Evolutionary conservation across 192 early-diverging fungal species (phyloP), one percentile per base, ranked within the genome.

Genomic region (Fimicolochytrium jonesii): DNA sequence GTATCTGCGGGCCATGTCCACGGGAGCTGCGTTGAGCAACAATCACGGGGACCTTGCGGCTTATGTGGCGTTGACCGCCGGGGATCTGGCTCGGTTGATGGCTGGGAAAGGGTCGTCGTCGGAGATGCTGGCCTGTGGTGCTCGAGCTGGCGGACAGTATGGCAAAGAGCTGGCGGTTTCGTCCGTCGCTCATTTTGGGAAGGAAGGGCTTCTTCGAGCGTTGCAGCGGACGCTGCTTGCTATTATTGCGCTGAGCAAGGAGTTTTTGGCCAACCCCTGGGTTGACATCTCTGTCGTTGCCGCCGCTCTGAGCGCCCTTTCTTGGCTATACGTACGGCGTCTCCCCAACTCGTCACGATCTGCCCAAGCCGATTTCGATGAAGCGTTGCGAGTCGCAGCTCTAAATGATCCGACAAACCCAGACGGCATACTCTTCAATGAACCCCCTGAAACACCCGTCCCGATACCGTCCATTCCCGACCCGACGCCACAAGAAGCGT

Each of bases 261-360:
- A 64, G 13, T 17, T 20, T 13, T 32, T 64, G 11, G 26, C 51
- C 9, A 53, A 55, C 11, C 62, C 62, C n/a, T 64, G 62, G 62
- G 62, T 64, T 4, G 62, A 64, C 30, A 17, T 64, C 44, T 51
- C 49, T 6, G 23, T 64, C 1, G 6, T 61, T 13, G 20, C 47
- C 10, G 62, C 47, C 4, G 42, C 62, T 3, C 20, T 64, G 17
- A 50, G 37, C 1, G 43, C 52, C 20, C 15, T 64, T 13, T 64
- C 62, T 4, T 64, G 52, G 51, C 23, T 42, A 15, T 64, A 64
- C 39, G n/a, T 59, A 18, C 57, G 57, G 10, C 37, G 57, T 5
- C 7, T 46, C 22, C 39, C 22, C 6, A 9, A 44, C 2, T 33
- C 52, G 10, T 55, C 28, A 17, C 11, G 17, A 15, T 58, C 23